A percentile compares a stretch with the other conserved stretches of the same genome.
phyloP scores from a whole-genome alignment of 2,329 filamentous ascomycete genomes.

The Ascochyta lentis region DNA sequence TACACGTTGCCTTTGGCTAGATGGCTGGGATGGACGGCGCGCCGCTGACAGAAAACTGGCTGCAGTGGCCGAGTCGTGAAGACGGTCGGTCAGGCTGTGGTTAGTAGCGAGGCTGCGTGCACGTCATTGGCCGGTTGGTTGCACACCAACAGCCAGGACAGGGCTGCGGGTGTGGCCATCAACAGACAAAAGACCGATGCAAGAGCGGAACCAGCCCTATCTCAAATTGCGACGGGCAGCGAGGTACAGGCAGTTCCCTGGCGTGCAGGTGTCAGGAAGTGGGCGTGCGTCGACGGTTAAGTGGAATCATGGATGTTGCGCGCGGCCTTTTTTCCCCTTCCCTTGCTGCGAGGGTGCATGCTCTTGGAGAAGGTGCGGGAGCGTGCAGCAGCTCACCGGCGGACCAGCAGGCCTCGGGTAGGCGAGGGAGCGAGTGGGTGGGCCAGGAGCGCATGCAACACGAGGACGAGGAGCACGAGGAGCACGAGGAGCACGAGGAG shows the following conservation, averaged over 20 bases:
- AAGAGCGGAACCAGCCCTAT: conserved; percentile 44
- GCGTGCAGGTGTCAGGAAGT: conserved; percentile 33
- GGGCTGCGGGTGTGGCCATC: conserved; percentile 19
- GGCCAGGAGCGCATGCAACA: too few species aligned
- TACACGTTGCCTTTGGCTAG: conserved; percentile 23
- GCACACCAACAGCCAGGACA: conserved; percentile 36
- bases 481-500: too few species aligned
- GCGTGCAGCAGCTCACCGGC: conserved; percentile 19
- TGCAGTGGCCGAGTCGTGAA: conserved; percentile 41
- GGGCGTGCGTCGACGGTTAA: conserved; percentile 19
- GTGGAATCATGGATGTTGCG: not conserved
- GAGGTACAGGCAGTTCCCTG: conserved; percentile 23
- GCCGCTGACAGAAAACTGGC: conserved; percentile 37
- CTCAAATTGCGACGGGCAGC: conserved; percentile 31
- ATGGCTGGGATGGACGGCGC: conserved; percentile 16
- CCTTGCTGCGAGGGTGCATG: conserved; percentile 3
- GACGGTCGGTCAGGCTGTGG: conserved; percentile 19
- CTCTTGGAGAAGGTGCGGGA: conserved; percentile 3
- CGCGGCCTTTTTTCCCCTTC: not conserved
- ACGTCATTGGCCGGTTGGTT: conserved; percentile 34
- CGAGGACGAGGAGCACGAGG: too few species aligned
- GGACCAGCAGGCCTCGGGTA: not conserved
- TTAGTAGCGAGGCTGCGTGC: conserved; percentile 25
- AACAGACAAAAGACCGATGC: conserved; percentile 35
- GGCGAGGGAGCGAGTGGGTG: not conserved